Evolutionary conservation across 2,329 filamentous ascomycete genomes (phyloP).

Genomic region (Trichoderma endophyticum): DNA sequence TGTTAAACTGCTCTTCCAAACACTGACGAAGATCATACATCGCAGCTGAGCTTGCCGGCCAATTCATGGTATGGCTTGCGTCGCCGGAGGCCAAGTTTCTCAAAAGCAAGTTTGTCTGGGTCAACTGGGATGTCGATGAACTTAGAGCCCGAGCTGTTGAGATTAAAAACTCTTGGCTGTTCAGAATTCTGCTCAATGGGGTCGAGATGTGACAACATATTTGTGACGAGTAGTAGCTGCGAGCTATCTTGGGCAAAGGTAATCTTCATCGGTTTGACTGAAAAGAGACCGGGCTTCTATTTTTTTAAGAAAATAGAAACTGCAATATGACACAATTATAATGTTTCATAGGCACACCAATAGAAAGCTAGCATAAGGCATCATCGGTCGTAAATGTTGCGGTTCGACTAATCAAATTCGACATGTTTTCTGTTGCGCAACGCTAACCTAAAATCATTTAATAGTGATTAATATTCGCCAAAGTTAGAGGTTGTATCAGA

Average conservation of each 20-base stretch:
- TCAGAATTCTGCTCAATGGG: not conserved
- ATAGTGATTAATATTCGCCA: no score
- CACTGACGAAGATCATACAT: not conserved
- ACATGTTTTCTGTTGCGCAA: no score
- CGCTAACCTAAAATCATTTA: no score
- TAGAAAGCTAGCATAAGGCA: no score
- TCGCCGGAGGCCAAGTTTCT: not conserved
- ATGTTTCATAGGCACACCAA: no score
- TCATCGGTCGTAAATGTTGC: no score
- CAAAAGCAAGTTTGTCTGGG: not conserved
- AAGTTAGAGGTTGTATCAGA: no score
- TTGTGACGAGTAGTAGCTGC: not conserved
- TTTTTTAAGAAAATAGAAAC: no score
- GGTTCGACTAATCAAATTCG: no score
- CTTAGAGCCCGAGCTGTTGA: not conserved
- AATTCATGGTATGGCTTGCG: not conserved
- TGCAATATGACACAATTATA: no score
- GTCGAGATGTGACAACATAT: not conserved
- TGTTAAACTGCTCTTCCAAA: not conserved
- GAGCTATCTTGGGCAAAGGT: not conserved
- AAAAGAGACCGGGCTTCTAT: no score
- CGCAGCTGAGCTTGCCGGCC: not conserved
- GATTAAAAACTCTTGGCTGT: not conserved
- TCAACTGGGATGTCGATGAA: not conserved
- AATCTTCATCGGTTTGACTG: not conserved